Percentiles rank a stretch among this genome's conserved stretches.
Evolutionary conservation across 2,329 filamentous ascomycete species (phyloP).

Genomic region (Phialocephala subalpina): DNA sequence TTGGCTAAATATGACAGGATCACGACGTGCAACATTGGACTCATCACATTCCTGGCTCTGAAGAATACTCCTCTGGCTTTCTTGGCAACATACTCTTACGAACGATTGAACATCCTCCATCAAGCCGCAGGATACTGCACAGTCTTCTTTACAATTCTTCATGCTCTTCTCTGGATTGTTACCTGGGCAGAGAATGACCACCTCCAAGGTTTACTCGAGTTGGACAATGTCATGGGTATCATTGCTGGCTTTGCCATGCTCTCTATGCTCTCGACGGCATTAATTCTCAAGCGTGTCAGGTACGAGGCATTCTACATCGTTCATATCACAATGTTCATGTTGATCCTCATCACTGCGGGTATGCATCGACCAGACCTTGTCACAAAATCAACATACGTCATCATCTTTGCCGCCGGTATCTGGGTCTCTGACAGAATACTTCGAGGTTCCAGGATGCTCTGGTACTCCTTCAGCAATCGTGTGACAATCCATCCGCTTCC

Average conservation of each 20-base stretch:
- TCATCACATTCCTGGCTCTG: slow-evolving; percentile 62
- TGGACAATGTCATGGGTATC: slow-evolving; percentile 56
- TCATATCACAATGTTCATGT: slow-evolving; percentile 57
- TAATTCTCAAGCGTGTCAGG: slow-evolving; percentile 50
- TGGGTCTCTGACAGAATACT: slow-evolving; percentile 60
- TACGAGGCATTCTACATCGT: slow-evolving; percentile 65
- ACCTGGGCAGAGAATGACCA: slow-evolving; percentile 42
- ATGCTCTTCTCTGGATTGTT: slow-evolving; percentile 53
- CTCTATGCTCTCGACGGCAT: slow-evolving; percentile 52
- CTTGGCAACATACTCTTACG: slow-evolving; percentile 62
- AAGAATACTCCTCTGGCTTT: slow-evolving; percentile 65
- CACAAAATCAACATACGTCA: slow-evolving; percentile 50
- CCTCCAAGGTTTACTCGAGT: slow-evolving; percentile 44
- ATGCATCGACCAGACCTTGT: slow-evolving; percentile 59
- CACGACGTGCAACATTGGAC: slow-evolving; percentile 54
- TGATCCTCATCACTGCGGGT: slow-evolving; percentile 55
- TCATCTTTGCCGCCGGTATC: slow-evolving; percentile 52
- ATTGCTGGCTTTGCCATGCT: slow-evolving; percentile 56
- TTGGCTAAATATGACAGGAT: slow-evolving; percentile 48
- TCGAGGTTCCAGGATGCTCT: slow-evolving; percentile 51
- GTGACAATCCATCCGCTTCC: slow-evolving; percentile 61
- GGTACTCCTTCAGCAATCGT: slow-evolving; percentile 57
- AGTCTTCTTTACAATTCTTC: slow-evolving; percentile 55
- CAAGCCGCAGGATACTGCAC: slow-evolving; percentile 56
- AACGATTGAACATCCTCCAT: slow-evolving; percentile 65